These are phyloP conservation scores for Hymenoscyphus occultus DNA, from an alignment of 2,329 filamentous ascomycete genomes.

Conservation along the genomic window DNA sequence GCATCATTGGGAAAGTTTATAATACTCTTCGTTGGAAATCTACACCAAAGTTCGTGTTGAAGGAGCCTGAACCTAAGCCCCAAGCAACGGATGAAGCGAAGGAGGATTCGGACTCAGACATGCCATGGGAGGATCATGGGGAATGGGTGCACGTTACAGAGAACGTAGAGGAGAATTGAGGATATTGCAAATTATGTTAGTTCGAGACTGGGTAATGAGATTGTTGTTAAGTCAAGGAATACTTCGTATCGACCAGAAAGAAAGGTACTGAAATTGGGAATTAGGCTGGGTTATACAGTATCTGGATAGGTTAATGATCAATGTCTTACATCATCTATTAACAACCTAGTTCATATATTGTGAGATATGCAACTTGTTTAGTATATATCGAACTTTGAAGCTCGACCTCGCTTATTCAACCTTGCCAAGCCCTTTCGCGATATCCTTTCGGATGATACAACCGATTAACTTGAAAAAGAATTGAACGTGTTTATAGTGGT, in stretches of 20 bases:
- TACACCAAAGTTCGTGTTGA: neutral
- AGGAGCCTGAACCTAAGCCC: neutral
- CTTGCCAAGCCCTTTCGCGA: neutral
- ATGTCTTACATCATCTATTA: neutral
- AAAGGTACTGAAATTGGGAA: neutral
- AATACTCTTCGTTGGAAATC: neutral
- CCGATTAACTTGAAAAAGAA: neutral
- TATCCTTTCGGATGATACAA: neutral
- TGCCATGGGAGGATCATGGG: neutral
- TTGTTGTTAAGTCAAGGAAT: neutral
- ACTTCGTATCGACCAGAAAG: neutral
- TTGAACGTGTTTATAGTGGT: neutral
- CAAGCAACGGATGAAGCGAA: neutral
- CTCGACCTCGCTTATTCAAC: neutral
- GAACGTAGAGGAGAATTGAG: neutral
- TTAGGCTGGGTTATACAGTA: neutral
- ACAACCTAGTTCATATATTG: no score
- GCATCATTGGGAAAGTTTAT: neutral
- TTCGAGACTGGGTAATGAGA: neutral
- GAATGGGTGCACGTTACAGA: neutral
- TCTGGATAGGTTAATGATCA: neutral
- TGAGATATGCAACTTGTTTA: no score
- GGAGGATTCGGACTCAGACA: neutral
- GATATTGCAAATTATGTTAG: neutral
- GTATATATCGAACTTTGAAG: neutral